Evolutionary conservation across 805 yeast genomes (phyloP).

Genomic region (Wickerhamiella kurtzmanii): DNA sequence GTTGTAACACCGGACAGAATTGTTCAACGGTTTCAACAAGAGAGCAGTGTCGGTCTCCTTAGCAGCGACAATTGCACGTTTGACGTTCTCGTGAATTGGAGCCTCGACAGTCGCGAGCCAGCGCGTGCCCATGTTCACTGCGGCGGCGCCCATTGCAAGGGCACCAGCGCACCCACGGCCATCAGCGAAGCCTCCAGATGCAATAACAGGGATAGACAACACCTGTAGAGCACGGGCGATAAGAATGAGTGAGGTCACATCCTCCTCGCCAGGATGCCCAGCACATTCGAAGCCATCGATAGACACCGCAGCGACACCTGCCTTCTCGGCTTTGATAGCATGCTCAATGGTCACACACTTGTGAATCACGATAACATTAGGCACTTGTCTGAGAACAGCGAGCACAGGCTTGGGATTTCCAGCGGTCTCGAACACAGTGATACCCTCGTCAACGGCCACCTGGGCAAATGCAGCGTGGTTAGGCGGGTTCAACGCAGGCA

Average conservation of each 20-base stretch:
- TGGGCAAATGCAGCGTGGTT: slow-evolving; percentile 22
- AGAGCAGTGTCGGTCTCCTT: slow-evolving; percentile 22
- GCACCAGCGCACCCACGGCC: slow-evolving; percentile 26
- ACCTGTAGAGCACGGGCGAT: slow-evolving; percentile 21
- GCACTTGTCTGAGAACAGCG: slow-evolving; percentile 15
- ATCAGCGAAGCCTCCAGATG: slow-evolving; percentile 25
- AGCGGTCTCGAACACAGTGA: slow-evolving; percentile 25
- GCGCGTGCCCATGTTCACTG: slow-evolving; percentile 26
- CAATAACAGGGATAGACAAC: slow-evolving; percentile 23
- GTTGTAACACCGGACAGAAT: slow-evolving; percentile 21
- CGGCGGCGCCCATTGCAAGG: slow-evolving; percentile 22
- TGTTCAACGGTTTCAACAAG: slow-evolving; percentile 21
- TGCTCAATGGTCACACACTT: slow-evolving; percentile 23
- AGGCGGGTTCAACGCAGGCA: slow-evolving; percentile 24
- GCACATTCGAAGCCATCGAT: slow-evolving; percentile 27
- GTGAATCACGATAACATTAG: slow-evolving; percentile 20
- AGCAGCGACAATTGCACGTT: slow-evolving; percentile 16
- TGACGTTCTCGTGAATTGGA: slow-evolving; percentile 21
- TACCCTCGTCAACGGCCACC: slow-evolving; percentile 24
- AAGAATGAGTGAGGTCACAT: slow-evolving; percentile 20
- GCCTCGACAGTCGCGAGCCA: slow-evolving; percentile 24
- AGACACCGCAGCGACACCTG: slow-evolving; percentile 24
- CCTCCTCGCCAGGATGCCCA: slow-evolving; percentile 28
- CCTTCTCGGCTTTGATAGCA: slow-evolving; percentile 22
- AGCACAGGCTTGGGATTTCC: slow-evolving; percentile 24